These are phyloP conservation scores for Chlorella sp. DNA, from an alignment of 139 green algal genomes.

Conservation along the genomic window DNA sequence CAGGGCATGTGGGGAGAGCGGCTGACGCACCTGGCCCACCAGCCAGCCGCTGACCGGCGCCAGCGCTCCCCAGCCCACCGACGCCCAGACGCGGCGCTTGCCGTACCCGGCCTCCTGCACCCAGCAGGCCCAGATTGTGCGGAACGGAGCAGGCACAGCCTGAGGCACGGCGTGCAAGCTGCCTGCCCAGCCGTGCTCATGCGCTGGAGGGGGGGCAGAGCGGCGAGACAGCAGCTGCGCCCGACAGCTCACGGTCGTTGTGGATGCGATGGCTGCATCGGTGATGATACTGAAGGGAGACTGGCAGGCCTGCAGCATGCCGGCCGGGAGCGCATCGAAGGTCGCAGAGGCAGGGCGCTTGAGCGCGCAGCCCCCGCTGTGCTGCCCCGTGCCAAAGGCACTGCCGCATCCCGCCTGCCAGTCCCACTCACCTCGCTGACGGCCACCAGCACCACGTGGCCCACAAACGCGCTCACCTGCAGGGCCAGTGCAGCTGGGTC, in stretches of 20 bases:
- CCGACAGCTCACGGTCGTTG: no score
- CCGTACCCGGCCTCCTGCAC: slow-evolving; percentile 4
- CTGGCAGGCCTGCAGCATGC: not conserved
- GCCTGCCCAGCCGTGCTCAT: no score
- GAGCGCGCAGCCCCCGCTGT: not conserved
- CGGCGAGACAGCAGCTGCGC: no score
- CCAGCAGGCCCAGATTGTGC: no score
- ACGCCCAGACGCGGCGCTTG: slow-evolving; percentile 1
- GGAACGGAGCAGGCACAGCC: no score
- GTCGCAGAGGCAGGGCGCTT: not conserved
- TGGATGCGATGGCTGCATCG: slow-evolving; percentile 3
- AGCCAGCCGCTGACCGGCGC: slow-evolving; percentile 10
- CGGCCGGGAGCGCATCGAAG: no score
- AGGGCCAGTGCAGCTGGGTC: no score
- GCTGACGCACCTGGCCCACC: slow-evolving; percentile 1
- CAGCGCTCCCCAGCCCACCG: slow-evolving; percentile 9
- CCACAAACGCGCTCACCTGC: not conserved
- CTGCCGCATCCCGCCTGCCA: not conserved
- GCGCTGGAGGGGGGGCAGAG: no score
- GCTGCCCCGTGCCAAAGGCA: not conserved
- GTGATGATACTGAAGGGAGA: slow-evolving; percentile 15
- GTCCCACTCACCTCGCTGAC: not conserved
- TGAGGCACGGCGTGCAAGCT: no score
- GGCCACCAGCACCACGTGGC: slow-evolving; percentile 3
- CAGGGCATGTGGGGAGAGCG: no score